Base-by-base conservation (phyloP, 108 stramenopile genomes). In the Schizochytrium sp. region DNA sequence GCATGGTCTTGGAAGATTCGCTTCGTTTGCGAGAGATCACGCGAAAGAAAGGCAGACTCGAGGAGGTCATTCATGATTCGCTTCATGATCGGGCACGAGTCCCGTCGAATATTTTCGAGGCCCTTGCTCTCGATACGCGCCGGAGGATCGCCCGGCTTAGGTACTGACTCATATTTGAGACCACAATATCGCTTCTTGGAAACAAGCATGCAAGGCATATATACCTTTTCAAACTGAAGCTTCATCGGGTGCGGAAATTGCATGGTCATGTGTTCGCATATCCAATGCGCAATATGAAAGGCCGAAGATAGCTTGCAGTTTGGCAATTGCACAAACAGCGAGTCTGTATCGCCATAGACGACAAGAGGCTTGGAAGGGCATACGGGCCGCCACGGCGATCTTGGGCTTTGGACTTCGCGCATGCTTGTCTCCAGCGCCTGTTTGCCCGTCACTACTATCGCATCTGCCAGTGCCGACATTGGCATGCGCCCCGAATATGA, bases 181-280 rank as follows among this genome's bases (percentile, higher is more conserved):
- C 94, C 94, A 34, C 92, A 93, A 60, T 94, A 94, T 5, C 92
- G 87, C 90, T 94, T 94, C 87, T 94, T 94, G 57, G 91, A 87
- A 16, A 91, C 92, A 23, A 98, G 91, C 6, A 98, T 93, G 55
- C 95, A 95, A n/a, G 94, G 96, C 23, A 88, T 51, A 88, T 98
- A 98, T 3, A 98, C 98, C 91, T 99, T 98, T 90, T 99, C 99
- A 16, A 99, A 93, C 88, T 99, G 98, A 60, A 99, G 91, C 71
- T 97, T 92, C 47, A 99, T 95, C 21, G 97, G 97, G 44, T 96
- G 95, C 51, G 99, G 99, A 60, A 97, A 97, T 8, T 91, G 91
- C 8, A 87, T 92, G 34, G 96, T 97, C 47, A 98, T 97, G 5
- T 91, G 95, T 60, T 90, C 89, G 88, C 97, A 97, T 71, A 98